Evolutionary conservation across 495 filamentous ascomycete genomes (phyloP), one percentile per base, ranked within the genome.

Genomic region (Achaetomiella virescens): DNA sequence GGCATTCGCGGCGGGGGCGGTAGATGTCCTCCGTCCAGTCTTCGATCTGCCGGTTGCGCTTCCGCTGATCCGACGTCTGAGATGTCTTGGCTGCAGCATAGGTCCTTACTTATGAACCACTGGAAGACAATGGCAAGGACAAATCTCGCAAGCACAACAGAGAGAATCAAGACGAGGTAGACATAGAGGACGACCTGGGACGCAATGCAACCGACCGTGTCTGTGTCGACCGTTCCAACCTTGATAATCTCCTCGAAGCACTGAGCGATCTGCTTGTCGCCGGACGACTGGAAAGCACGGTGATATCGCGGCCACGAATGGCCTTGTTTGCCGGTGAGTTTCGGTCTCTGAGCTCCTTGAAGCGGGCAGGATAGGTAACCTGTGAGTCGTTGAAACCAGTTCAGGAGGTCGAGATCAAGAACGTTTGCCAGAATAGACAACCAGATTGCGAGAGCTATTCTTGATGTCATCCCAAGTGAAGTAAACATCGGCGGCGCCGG

Each of bases 1-100:
- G 80, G 74, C 58, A 96, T 74, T 45, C 89, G 85, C 54, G 89
- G 88, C 2, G 89, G 89, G 11, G 91, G 25, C 90, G 85, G 64
- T 97, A 97, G 63, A 97, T 97, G 61, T 99, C 95, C 57, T 99
- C 91, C 12, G 84, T 86, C 95, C 95, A 99, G 60, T 97, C 92
- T 70, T 99, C 95, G 54, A 99, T 99, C 67, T 97, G 89, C 56
- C 89, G 85, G 52, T 92, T 85, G 42, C 95, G 83, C 67, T 88
- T 85, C 66, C 88, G 89, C 43, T 80, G 77, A 68, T 91, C 84
- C 2, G 86, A 79, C 6, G 77, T 75, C 54, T 81, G 78, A 11
- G 84, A 87, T 3, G 91, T 89, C 63, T 84, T 91, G 25, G 78
- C 71, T 0, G 93, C 87, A 9, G 84, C 92, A 65, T 90, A 91